A percentile compares a stretch with the other conserved stretches of the same genome.
Conservation (phyloP, 371 early-diverging fungal genomes). For the Syncephalis plumigaleata region DNA sequence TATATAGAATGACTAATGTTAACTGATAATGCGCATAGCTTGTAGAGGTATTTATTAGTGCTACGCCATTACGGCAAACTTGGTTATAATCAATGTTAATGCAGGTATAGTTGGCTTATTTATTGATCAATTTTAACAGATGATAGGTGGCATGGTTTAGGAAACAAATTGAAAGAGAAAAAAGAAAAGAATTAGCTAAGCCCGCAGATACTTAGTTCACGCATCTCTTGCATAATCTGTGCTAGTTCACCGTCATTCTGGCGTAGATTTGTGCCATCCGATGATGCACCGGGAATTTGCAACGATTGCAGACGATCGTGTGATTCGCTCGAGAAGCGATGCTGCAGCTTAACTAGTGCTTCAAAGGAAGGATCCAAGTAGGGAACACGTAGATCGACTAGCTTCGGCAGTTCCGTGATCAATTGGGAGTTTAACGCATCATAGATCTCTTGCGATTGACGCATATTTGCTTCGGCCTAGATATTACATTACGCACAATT, state of each 20-base stretch:
- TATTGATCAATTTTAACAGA: too few species aligned
- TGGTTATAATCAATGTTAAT: too few species aligned
- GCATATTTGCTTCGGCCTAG: conserved; percentile 66
- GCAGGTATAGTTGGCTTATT: too few species aligned
- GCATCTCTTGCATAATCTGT: conserved; percentile 70
- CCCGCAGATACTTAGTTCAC: conserved; percentile 78
- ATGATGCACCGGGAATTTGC: conserved; percentile 12
- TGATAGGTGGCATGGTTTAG: too few species aligned
- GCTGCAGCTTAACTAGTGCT: conserved; percentile 78
- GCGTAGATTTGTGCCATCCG: conserved; percentile 12
- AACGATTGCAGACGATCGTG: conserved; percentile 43
- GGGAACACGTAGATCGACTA: conserved; percentile 71
- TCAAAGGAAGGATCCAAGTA: conserved; percentile 89
- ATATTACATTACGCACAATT: too few species aligned
- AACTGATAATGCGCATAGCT: too few species aligned
- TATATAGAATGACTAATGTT: too few species aligned
- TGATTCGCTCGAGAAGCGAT: conserved; percentile 63
- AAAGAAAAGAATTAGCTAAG: too few species aligned
- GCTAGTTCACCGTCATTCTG: conserved; percentile 46
- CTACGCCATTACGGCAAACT: too few species aligned
- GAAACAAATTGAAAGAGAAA: too few species aligned
- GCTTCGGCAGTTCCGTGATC: conserved; percentile 70
- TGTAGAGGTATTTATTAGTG: too few species aligned
- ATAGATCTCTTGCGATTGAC: conserved; percentile 56
- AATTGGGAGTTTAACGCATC: conserved; percentile 66